Conservation (phyloP, 805 yeast genomes). For the Saccharomycopsis olivae region DNA sequence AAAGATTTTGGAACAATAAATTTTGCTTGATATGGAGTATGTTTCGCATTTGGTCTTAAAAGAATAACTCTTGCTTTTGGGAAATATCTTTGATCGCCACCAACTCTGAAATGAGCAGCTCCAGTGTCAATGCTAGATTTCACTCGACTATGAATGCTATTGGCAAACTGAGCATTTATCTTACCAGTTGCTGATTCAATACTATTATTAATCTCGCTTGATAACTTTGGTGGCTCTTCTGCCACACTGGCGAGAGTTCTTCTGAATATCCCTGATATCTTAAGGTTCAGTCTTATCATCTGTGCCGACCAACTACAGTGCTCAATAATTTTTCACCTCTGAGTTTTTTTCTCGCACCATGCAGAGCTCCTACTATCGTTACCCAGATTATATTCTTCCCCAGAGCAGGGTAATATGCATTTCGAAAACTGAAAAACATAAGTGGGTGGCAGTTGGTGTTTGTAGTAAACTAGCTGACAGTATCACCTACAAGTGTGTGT, state of each 20-base stretch:
- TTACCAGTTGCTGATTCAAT: background rate
- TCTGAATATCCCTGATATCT: too few species aligned
- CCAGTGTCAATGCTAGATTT: slow-evolving; percentile 48
- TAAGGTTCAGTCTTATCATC: too few species aligned
- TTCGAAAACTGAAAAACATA: too few species aligned
- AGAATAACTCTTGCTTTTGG: slow-evolving; percentile 78
- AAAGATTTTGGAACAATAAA: slow-evolving; percentile 89
- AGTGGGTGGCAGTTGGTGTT: too few species aligned
- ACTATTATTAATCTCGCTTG: slow-evolving; percentile 1
- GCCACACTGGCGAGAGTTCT: slow-evolving; percentile 26
- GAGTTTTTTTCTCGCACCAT: too few species aligned
- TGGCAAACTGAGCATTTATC: background rate
- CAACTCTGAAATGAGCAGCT: slow-evolving; percentile 73
- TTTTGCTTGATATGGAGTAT: slow-evolving; percentile 94
- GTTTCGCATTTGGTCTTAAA: slow-evolving; percentile 88
- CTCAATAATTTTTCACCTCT: too few species aligned
- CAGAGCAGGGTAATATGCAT: too few species aligned
- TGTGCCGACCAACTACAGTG: too few species aligned
- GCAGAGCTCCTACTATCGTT: too few species aligned
- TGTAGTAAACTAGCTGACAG: too few species aligned
- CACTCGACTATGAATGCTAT: slow-evolving; percentile 24
- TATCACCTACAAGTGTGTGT: too few species aligned
- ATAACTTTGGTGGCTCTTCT: slow-evolving; percentile 14
- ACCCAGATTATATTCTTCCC: too few species aligned
- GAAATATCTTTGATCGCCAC: slow-evolving; percentile 66